Base-by-base conservation (phyloP, 108 stramenopile genomes). In the Stephanodiscus minutulus region DNA sequence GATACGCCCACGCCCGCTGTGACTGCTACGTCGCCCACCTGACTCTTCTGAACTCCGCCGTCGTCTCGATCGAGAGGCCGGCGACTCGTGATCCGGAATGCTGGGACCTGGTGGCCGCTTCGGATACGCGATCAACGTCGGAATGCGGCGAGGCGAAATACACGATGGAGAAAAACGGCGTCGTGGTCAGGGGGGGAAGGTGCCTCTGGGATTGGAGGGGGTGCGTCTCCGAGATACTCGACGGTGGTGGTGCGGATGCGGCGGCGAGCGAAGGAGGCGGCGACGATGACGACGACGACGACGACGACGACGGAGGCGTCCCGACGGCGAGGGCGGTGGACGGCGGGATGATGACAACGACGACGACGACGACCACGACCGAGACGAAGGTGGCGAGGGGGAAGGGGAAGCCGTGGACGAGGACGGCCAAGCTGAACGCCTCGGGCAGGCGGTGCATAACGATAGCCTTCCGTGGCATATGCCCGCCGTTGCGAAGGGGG, bases 121-220 rank as follows among this genome's bases (percentile, higher is more conserved):
- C n/a, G n/a, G n/a, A n/a, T n/a, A n/a, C n/a, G n/a, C n/a, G n/a
- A n/a, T n/a, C n/a, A n/a, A n/a, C n/a, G n/a, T n/a, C n/a, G n/a
- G n/a, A n/a, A n/a, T n/a, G 64, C 90, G 79, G 62, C 81, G 11
- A 58, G 64, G 48, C n/a, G n/a, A n/a, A n/a, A n/a, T n/a, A n/a
- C n/a, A n/a, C n/a, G n/a, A n/a, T n/a, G n/a, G n/a, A n/a, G n/a
- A n/a, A n/a, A n/a, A 64, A 70, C 37, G 61, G 81, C 2, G 64
- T 88, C 9, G 52, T 72, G 22, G 29, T 90, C 50, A 87, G 86
- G 53, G 74, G 24, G 17, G 71, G 77, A 5, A 88, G 86, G 3
- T 71, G 64, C 64, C 68, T 93, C 28, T 87, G 83, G 83, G 58
- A 88, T 59, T 93, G 92, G 92, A 47, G 92, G 20, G 70, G 75